Evolutionary conservation across 257 asterid genomes (phyloP).

Genomic region (Capsicum rhomboideum): DNA sequence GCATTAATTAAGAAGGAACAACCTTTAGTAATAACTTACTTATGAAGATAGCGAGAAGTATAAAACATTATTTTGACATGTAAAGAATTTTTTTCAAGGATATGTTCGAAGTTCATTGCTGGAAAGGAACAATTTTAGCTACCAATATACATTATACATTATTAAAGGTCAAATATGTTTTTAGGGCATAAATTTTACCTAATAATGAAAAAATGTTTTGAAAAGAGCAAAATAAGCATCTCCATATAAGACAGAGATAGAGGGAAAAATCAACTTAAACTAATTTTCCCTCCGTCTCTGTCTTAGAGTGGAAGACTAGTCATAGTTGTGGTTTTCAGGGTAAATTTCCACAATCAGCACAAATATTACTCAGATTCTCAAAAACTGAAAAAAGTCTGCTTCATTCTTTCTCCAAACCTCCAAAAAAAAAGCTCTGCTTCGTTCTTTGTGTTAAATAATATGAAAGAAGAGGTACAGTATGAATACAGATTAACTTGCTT

Average conservation of each 20-base stretch:
- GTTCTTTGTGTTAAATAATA: neutral
- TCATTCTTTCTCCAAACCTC: neutral
- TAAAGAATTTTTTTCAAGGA: neutral
- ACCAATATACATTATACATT: neutral
- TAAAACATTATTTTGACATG: too few species aligned
- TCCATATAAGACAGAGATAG: neutral
- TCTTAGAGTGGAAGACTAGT: neutral
- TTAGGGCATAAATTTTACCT: neutral
- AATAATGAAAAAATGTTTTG: too few species aligned
- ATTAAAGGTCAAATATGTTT: neutral
- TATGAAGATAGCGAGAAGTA: neutral
- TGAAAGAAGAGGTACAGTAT: neutral
- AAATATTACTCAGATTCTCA: neutral
- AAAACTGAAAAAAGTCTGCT: too few species aligned
- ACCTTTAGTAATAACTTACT: too few species aligned
- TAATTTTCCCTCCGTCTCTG: neutral
- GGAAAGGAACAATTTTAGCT: neutral
- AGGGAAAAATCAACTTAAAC: neutral
- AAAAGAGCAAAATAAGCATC: neutral
- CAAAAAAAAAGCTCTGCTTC: neutral
- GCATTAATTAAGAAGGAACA: too few species aligned
- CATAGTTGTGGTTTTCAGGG: neutral
- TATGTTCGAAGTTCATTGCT: neutral
- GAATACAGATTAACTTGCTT: neutral
- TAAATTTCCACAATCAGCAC: neutral